Base-by-base conservation (phyloP, 176 grass and related monocot species). In the Raddia guianensis region DNA sequence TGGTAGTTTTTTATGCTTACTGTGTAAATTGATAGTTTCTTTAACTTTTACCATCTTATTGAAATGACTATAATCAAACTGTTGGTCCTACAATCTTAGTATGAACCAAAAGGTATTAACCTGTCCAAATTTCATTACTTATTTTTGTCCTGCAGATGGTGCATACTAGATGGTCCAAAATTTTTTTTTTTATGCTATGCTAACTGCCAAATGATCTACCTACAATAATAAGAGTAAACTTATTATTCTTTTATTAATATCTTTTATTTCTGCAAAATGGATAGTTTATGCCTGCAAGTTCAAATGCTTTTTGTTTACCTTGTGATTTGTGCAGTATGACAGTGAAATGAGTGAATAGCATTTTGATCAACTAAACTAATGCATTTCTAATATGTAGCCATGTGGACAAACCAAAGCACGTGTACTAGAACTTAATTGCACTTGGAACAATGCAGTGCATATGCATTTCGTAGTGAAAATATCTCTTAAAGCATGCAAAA, bases 71-170 rank as follows among this genome's bases (percentile, higher is more conserved):
- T 54, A 0, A 53, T 56, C 0, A 4, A 4, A 53, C 12, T 51
- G 19, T 82, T 72, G 47, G 73, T 64, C 8, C 12, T 74, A 75
- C 6, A 55, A 4, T 66, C 49, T 75, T 75, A 46, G 20, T 47
- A 67, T 51, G 9, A 47, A 57, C 48, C 55, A 44, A 6, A 75
- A 6, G 2, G 7, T 19, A 66, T 66, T 66, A 57, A 16, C 2
- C 67, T 55, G 14, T 3, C 46, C 7, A 5, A 66, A 75, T n/a
- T 32, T 12, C 1, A 34, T 52, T 2, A 15, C 12, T 80, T 37
- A 7, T 45, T 32, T 63, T 72, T 73, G 18, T 44, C 46, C 14
- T 15, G 19, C 20, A 61, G 45, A 70, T 12, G 56, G 35, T 61
- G 42, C n/a, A 55, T 35, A 57, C 32, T 80, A 27, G 27, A 27